Conservation (phyloP, 202 grass and related monocot species). For the Panicum virgatum region DNA sequence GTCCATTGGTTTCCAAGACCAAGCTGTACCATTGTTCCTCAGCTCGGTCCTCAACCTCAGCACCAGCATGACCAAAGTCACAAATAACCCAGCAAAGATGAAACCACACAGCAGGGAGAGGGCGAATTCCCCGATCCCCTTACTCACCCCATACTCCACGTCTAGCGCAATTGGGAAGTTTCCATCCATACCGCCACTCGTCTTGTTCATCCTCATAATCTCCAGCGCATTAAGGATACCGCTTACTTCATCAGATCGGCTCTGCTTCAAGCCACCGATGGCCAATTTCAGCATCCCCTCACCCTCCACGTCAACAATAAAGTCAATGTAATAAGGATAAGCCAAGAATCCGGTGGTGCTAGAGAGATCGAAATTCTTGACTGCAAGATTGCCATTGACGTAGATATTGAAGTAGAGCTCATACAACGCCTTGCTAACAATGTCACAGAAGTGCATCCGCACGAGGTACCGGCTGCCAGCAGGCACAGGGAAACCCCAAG, state of each 20-base stretch:
- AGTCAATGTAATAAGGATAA: constrained; percentile 89
- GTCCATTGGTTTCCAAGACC: constrained; percentile 47
- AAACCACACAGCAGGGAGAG: constrained; percentile 73
- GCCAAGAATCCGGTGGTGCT: constrained; percentile 55
- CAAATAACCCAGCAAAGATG: constrained; percentile 58
- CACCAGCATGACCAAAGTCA: constrained; percentile 57
- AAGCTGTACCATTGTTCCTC: constrained; percentile 44
- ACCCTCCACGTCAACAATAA: constrained; percentile 55
- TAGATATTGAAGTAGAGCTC: constrained; percentile 79
- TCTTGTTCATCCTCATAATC: constrained; percentile 95
- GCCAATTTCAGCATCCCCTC: constrained; percentile 54
- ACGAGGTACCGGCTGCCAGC: constrained; percentile 66
- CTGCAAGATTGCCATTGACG: constrained; percentile 70
- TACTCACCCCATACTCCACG: constrained; percentile 45
- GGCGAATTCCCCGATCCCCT: constrained; percentile 68
- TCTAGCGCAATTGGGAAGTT: constrained; percentile 50
- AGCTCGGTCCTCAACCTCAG: constrained; percentile 65
- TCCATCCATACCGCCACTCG: constrained; percentile 59
- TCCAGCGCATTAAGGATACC: constrained; percentile 90
- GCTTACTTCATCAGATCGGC: constrained; percentile 43
- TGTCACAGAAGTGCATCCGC: constrained; percentile 93
- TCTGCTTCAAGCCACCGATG: constrained; percentile 60
- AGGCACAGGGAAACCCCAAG: constrained; percentile 70
- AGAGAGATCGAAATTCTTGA: constrained; percentile 80
- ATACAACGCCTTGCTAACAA: constrained; percentile 69